These are phyloP conservation scores for Lanmaoa pseudosensibilis DNA, from an alignment of 768 basidiomycete species.

Conservation along the genomic window DNA sequence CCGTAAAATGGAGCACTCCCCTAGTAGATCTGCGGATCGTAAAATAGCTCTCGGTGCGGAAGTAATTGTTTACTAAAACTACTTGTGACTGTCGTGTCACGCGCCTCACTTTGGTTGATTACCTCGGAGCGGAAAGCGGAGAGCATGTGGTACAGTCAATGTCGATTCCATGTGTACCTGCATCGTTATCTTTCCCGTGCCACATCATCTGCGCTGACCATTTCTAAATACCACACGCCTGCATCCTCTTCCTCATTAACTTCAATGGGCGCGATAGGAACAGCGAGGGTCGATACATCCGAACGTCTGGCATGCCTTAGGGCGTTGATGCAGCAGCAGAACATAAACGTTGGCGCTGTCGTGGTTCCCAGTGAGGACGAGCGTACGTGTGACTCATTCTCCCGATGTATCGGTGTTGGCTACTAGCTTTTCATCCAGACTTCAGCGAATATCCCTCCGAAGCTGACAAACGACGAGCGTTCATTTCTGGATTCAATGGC, in stretches of 20 bases:
- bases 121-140: slow-evolving; percentile 25
- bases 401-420: neutral
- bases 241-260: slow-evolving; percentile 17
- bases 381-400: slow-evolving; percentile 50
- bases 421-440: slow-evolving; percentile 47
- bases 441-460: slow-evolving; percentile 86
- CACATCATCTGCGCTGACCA: slow-evolving; percentile 1
- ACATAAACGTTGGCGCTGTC: slow-evolving; percentile 62
- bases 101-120: neutral
- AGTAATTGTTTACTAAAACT: no score
- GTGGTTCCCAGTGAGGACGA: slow-evolving; percentile 92
- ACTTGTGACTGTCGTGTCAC: slow-evolving; percentile 1
- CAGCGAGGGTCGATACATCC: slow-evolving; percentile 58
- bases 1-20: no score
- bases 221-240: neutral
- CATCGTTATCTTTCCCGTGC: slow-evolving; percentile 26
- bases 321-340: slow-evolving; percentile 62
- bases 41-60: no score
- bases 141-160: slow-evolving; percentile 27
- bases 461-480: slow-evolving; percentile 82
- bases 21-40: no score
- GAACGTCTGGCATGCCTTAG: slow-evolving; percentile 63
- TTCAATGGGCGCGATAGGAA: slow-evolving; percentile 39
- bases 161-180: slow-evolving; percentile 14
- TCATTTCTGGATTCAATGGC: slow-evolving; percentile 92